Base-by-base conservation (phyloP, 495 filamentous ascomycete genomes). In the Hyaloscypha hepaticicola region DNA sequence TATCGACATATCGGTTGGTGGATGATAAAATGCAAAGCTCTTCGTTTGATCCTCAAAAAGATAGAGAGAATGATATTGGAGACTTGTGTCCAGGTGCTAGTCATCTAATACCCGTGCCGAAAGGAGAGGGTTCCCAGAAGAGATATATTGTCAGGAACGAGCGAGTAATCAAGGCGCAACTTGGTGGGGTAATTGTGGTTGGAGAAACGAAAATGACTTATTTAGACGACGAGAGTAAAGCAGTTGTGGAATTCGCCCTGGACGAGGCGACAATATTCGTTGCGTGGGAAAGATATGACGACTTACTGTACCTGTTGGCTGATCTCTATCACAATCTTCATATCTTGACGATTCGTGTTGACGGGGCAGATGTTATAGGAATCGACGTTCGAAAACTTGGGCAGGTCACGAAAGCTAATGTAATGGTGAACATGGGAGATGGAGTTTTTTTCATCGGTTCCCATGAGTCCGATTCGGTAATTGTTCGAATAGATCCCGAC, bases 281-380 rank as follows among this genome's bases (percentile, higher is more conserved):
- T 28, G 85, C 92, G 19, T 99, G 96, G 96, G 88, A 88, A 69
- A 85, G 87, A 67, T 85, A 96, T 27, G 89, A 96, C 69, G 85
- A 83, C 28, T 87, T 88, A 55, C 81, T 89, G 63, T 98, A 90
- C 80, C 78, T 97, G 21, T 75, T 99, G 14, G 93, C 90, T 8
- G 95, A 99, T 74, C 92, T 97, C 62, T 96, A 91, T 68, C 95
- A 94, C 41, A 83, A 79, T 22, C 72, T 99, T 34, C 91, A 92
- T 71, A 77, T 97, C 26, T 76, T 97, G 19, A 89, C 91, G 75
- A 80, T 98, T 31, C 74, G 88, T 21, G 72, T 91, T 11, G 84
- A 89, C 52, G 79, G 79, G 22, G 73, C 80, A 0, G 81, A 89
- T 19, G 88, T 96, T 26, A 80, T 76, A 34, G 81, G 81, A 48